These are phyloP conservation scores for Neurospora terricola DNA, from an alignment of 495 filamentous ascomycete species.

Conservation along the genomic window DNA sequence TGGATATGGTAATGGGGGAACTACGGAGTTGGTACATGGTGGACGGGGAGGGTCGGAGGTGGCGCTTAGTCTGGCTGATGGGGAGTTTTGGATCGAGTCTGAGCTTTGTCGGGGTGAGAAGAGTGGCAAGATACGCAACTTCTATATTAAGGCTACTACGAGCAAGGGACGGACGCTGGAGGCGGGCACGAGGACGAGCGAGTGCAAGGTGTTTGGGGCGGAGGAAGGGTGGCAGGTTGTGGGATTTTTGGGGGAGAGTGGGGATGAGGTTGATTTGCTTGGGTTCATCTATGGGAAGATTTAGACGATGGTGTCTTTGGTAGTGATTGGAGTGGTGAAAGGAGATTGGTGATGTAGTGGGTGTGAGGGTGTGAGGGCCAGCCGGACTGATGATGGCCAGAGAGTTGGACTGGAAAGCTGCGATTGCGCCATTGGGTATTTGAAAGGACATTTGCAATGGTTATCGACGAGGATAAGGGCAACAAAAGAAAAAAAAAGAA, in stretches of 20 bases:
- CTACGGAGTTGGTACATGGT: conserved; percentile 39
- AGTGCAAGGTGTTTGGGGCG: conserved; percentile 40
- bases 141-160: conserved; percentile 47
- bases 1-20: too few relatives aligned
- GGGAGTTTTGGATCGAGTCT: conserved; percentile 41
- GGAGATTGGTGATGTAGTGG: neutral
- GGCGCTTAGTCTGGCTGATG: conserved; percentile 32
- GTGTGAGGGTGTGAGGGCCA: neutral
- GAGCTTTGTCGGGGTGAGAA: conserved; percentile 45
- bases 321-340: conserved; percentile 9
- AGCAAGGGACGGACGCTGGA: conserved; percentile 38
- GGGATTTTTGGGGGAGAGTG: conserved; percentile 47
- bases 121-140: conserved; percentile 39
- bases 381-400: neutral
- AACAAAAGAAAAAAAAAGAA: neutral
- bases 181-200: conserved; percentile 37
- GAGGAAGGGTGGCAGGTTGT: conserved; percentile 45
- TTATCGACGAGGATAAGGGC: neutral
- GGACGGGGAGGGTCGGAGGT: conserved; percentile 39
- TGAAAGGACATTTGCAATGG: neutral
- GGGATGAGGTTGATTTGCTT: conserved; percentile 50
- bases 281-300: conserved; percentile 43
- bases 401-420: too few relatives aligned
- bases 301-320: conserved; percentile 5
- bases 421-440: neutral